These are phyloP conservation scores for Medicago arabica DNA, from an alignment of 306 rosid species.

Conservation along the genomic window DNA sequence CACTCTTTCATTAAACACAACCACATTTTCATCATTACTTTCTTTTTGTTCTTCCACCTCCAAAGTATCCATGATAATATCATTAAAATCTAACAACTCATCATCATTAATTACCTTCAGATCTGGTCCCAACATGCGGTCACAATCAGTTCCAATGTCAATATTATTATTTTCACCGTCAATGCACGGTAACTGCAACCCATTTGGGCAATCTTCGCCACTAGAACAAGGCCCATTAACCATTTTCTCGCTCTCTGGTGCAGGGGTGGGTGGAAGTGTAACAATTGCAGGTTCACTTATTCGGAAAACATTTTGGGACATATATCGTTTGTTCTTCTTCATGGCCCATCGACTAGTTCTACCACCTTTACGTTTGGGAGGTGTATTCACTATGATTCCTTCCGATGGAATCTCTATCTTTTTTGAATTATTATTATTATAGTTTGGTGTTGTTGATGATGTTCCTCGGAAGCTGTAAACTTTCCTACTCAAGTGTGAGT, in stretches of 20 bases:
- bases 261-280: slow-evolving; percentile 37
- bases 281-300: not conserved
- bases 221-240: not conserved
- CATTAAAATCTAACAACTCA: slow-evolving; percentile 42
- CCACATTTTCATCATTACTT: not conserved
- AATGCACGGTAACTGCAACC: not conserved
- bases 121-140: slow-evolving; percentile 1
- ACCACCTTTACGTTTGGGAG: slow-evolving; percentile 55
- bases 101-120: slow-evolving; percentile 24
- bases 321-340: slow-evolving; percentile 49
- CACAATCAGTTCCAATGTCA: not conserved
- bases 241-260: slow-evolving; percentile 31
- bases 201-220: not conserved
- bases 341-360: slow-evolving; percentile 60
- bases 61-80: slow-evolving; percentile 35
- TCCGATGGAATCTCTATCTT: not conserved
- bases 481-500: slow-evolving; percentile 77
- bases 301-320: not conserved
- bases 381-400: slow-evolving; percentile 23
- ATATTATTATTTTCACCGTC: slow-evolving; percentile 29
- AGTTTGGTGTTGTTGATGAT: slow-evolving; percentile 10
- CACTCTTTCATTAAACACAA: not conserved
- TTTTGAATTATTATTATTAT: not conserved
- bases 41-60: slow-evolving; percentile 36
- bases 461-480: slow-evolving; percentile 50